Evolutionary conservation across 768 basidiomycete species (phyloP), one percentile per base, ranked within the genome.

Genomic region (Termitomyces sp.): DNA sequence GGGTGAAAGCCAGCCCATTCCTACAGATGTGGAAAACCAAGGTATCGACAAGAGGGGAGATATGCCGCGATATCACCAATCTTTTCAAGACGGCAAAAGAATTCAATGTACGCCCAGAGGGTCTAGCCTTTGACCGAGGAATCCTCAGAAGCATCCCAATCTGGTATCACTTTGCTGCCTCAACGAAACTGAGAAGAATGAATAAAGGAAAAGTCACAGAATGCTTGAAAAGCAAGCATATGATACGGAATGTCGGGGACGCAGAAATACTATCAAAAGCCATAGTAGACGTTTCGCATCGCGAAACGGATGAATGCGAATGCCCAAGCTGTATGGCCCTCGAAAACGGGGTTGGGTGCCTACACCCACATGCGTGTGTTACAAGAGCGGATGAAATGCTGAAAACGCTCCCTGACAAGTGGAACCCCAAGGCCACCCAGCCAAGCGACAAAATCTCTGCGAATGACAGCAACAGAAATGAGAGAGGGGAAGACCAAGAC

Each of bases 51-150:
- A n/a, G n/a, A n/a, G n/a, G n/a, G n/a, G n/a, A n/a, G n/a, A n/a
- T n/a, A n/a, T n/a, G n/a, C n/a, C n/a, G n/a, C n/a, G n/a, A n/a
- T n/a, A n/a, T n/a, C n/a, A n/a, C n/a, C n/a, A n/a, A n/a, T n/a
- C n/a, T n/a, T n/a, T n/a, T n/a, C n/a, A n/a, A n/a, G n/a, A n/a
- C n/a, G n/a, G n/a, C n/a, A n/a, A n/a, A n/a, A n/a, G n/a, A n/a
- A n/a, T n/a, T n/a, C n/a, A n/a, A n/a, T n/a, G n/a, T n/a, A n/a
- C n/a, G n/a, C n/a, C n/a, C n/a, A n/a, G n/a, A n/a, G n/a, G n/a
- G n/a, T n/a, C n/a, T n/a, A n/a, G n/a, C n/a, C n/a, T n/a, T n/a
- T 30, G 30, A 30, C 30, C 0, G 10, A 0, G 4, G 13, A 4
- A 46, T 46, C 2, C 10, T 46, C 1, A 23, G 13, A 26, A 23